These are phyloP conservation scores for Ceraceosorus bombacis DNA, from an alignment of 1,284 basidiomycete genomes.

Conservation along the genomic window DNA sequence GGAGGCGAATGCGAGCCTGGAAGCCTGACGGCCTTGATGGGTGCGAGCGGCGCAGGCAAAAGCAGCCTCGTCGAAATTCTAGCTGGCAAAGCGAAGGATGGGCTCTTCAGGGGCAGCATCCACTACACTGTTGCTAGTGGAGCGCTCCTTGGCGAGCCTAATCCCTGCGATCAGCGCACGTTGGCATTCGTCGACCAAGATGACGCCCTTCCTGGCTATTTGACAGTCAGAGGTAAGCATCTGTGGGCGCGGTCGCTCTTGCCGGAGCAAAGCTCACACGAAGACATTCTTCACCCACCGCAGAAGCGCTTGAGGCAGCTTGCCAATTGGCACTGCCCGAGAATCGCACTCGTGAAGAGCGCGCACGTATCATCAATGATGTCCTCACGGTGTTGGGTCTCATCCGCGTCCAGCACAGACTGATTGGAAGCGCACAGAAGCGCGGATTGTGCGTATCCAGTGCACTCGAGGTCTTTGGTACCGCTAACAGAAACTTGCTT, in stretches of 20 bases:
- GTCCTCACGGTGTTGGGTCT: conserved; percentile 26
- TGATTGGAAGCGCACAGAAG: conserved; percentile 26
- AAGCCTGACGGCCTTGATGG: conserved; percentile 29
- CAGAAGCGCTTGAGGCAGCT: conserved; percentile 29
- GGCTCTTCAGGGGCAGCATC: conserved; percentile 19
- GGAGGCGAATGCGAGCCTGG: conserved; percentile 26
- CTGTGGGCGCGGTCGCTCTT: no score
- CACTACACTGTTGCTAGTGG: conserved; percentile 10
- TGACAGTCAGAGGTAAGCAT: conserved; percentile 20
- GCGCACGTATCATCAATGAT: conserved; percentile 16
- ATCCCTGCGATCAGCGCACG: conserved; percentile 6
- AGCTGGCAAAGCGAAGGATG: conserved; percentile 30
- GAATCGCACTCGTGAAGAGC: conserved; percentile 20
- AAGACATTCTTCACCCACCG: no score
- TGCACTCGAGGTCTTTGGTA: no score
- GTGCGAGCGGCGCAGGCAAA: conserved; percentile 37
- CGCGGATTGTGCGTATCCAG: conserved; percentile 17
- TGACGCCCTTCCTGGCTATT: conserved; percentile 27
- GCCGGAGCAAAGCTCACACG: no score
- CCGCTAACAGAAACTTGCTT: no score
- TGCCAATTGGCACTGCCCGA: conserved; percentile 32
- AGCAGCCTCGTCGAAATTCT: conserved; percentile 35
- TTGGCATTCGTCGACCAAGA: conserved; percentile 38
- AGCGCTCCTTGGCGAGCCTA: background rate
- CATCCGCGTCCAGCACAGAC: conserved; percentile 21